Evolutionary conservation across 331 rosid genomes (phyloP).

Genomic region (Pyrus hybrid): DNA sequence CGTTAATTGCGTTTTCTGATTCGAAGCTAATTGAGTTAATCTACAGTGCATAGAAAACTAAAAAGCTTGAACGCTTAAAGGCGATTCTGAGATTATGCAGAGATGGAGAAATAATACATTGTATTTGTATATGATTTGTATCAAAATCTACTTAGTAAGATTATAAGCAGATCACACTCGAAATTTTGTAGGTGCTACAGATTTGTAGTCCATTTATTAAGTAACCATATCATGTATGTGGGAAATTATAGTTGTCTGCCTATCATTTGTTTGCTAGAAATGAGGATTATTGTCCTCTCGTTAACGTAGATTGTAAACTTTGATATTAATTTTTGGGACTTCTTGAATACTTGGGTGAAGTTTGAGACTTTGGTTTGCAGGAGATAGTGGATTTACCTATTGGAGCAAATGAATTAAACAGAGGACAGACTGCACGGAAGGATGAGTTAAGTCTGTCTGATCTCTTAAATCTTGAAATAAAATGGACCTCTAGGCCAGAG

Average conservation of each 20-base stretch:
- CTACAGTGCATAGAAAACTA: neutral
- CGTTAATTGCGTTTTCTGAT: neutral
- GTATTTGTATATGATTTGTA: neutral
- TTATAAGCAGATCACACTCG: neutral
- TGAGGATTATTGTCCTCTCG: neutral
- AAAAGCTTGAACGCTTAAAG: neutral
- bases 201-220: neutral
- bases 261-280: neutral
- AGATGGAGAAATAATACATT: neutral
- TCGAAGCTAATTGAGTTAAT: neutral
- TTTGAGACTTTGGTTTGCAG: constrained; percentile 34
- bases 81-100: neutral
- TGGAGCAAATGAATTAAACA: constrained; percentile 35
- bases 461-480: constrained; percentile 67
- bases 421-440: constrained; percentile 36
- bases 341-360: constrained; percentile 1
- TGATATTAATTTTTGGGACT: neutral
- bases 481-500: constrained; percentile 62
- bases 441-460: constrained; percentile 58
- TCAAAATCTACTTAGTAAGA: neutral
- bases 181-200: neutral
- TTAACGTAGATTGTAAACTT: neutral
- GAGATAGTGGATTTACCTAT: constrained; percentile 47
- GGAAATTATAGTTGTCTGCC: neutral
- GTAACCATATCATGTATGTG: neutral